phyloP scores from a whole-genome alignment of 345 rosid genomes.

The Linum tenue region DNA sequence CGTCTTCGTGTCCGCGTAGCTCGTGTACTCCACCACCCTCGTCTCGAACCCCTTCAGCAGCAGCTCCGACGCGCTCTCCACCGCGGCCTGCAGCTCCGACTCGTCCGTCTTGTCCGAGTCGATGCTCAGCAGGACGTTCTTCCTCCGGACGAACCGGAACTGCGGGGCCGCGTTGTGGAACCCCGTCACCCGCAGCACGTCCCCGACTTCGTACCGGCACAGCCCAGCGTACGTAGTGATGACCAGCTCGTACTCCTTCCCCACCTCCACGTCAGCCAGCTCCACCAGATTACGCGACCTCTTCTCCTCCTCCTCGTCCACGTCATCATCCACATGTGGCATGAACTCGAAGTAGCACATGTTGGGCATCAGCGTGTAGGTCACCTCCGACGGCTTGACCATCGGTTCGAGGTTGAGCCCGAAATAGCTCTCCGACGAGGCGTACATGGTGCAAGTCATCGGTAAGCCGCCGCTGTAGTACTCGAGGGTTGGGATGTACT shows the following conservation, averaged over 20 bases:
- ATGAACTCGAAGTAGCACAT: constrained; percentile 92
- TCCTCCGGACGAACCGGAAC: constrained; percentile 75
- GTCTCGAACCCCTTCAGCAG: constrained; percentile 40
- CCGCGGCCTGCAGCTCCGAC: constrained; percentile 69
- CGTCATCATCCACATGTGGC: constrained; percentile 38
- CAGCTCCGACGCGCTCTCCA: constrained; percentile 54
- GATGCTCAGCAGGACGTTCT: constrained; percentile 78
- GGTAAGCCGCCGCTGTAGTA: constrained; percentile 80
- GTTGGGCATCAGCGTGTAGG: constrained; percentile 89
- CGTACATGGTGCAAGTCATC: constrained; percentile 89
- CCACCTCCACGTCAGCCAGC: constrained; percentile 66
- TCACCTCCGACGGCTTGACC: constrained; percentile 73
- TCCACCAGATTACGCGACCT: constrained; percentile 41
- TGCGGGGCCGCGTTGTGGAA: constrained; percentile 90
- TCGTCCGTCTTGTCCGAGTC: constrained; percentile 94
- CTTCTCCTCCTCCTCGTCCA: background rate
- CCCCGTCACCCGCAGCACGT: constrained; percentile 81
- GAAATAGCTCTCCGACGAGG: constrained; percentile 90
- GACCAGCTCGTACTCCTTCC: constrained; percentile 83
- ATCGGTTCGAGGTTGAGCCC: constrained; percentile 85
- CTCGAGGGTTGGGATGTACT: constrained; percentile 87
- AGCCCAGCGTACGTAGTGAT: constrained; percentile 85
- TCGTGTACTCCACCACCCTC: constrained; percentile 86
- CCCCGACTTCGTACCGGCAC: constrained; percentile 83
- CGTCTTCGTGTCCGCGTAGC: constrained; percentile 61